phyloP scores from a whole-genome alignment of 495 filamentous ascomycete genomes.

The Pseudoneurospora amorphoporcata region DNA sequence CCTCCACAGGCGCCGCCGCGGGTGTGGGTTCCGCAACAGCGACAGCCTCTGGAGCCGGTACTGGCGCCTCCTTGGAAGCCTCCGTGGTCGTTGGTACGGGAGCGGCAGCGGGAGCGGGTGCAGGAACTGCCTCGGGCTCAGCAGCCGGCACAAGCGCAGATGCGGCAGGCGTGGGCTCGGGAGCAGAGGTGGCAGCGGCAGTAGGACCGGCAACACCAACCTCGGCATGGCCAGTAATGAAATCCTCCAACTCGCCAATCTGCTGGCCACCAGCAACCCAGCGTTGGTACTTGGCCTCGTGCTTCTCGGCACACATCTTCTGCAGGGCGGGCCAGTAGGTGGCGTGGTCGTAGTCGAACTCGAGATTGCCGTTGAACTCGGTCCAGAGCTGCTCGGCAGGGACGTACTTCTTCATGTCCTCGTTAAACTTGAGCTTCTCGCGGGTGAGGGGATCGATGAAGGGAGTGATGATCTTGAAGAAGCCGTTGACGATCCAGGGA shows the following conservation, averaged over 20 bases:
- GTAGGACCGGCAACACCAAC: conserved; percentile 11
- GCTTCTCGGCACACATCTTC: conserved; percentile 51
- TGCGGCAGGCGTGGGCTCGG: not conserved
- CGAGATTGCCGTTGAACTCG: conserved; percentile 48
- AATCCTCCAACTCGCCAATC: conserved; percentile 76
- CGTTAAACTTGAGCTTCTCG: conserved; percentile 91
- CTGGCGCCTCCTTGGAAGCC: not conserved
- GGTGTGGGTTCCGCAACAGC: not conserved
- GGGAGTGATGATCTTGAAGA: conserved; percentile 90
- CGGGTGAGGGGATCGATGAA: conserved; percentile 91
- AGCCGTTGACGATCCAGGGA: conserved; percentile 76
- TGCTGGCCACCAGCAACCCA: conserved; percentile 72
- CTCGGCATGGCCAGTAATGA: conserved; percentile 36
- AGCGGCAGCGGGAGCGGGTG: not conserved
- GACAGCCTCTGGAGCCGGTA: not conserved
- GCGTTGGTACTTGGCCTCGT: conserved; percentile 46
- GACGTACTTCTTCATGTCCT: conserved; percentile 68
- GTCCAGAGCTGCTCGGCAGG: conserved; percentile 69
- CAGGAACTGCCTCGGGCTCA: not conserved
- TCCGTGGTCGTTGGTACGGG: not conserved
- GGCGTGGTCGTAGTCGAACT: conserved; percentile 82
- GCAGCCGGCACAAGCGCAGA: not conserved
- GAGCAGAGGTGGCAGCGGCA: not conserved
- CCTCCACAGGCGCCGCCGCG: not conserved
- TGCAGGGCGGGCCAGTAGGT: conserved; percentile 82